These are phyloP conservation scores for Rhynchosporium secalis DNA, from an alignment of 2,329 filamentous ascomycete species.

Conservation along the genomic window DNA sequence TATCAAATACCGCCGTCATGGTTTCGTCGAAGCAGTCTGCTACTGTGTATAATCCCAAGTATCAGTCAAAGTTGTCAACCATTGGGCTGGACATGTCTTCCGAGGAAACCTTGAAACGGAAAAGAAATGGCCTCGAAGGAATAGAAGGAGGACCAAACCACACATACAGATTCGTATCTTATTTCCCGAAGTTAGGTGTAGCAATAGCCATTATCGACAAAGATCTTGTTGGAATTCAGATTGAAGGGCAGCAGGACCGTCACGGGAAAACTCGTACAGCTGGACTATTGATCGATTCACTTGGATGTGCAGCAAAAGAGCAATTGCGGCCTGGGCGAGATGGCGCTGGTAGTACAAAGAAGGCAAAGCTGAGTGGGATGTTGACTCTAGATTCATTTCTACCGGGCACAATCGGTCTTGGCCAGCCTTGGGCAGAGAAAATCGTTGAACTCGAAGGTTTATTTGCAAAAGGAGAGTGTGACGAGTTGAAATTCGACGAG, in stretches of 20 bases:
- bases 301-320: constrained; percentile 62
- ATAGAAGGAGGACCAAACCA: constrained; percentile 18
- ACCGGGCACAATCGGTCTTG: constrained; percentile 30
- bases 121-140: constrained; percentile 25
- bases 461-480: constrained; percentile 39
- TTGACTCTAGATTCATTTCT: constrained; percentile 33
- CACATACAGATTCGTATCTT: constrained; percentile 52
- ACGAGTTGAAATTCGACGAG: constrained; percentile 44
- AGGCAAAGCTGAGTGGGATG: constrained; percentile 7
- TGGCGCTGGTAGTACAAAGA: constrained; percentile 1
- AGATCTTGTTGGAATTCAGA: constrained; percentile 66
- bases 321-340: constrained; percentile 34
- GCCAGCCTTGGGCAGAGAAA: constrained; percentile 25
- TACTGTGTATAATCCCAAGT: constrained; percentile 69
- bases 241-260: constrained; percentile 61
- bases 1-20: constrained; percentile 67
- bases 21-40: constrained; percentile 58
- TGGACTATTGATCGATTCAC: constrained; percentile 70
- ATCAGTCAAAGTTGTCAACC: constrained; percentile 51
- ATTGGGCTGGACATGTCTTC: constrained; percentile 37
- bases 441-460: constrained; percentile 40
- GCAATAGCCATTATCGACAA: constrained; percentile 65
- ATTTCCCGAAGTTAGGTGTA: constrained; percentile 66
- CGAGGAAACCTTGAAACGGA: constrained; percentile 33
- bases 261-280: constrained; percentile 56